Percentiles rank a stretch among this genome's conserved stretches.
Conservation (phyloP, 2,329 filamentous ascomycete genomes). For the Aspergillus eucalypticola region DNA sequence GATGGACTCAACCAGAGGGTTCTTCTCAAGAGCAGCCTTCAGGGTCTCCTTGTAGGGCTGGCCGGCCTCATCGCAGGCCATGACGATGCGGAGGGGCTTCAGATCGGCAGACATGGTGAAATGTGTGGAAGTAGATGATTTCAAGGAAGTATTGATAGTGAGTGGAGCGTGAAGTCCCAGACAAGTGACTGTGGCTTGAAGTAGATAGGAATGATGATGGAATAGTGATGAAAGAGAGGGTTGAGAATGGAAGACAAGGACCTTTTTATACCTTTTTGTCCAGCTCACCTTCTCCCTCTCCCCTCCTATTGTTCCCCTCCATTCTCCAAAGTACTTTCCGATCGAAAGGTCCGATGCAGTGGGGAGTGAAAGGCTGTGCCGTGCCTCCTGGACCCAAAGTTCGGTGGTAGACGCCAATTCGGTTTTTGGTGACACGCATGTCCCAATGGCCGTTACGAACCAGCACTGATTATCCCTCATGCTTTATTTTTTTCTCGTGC, state of each 20-base stretch:
- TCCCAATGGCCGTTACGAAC: not conserved
- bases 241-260: constrained; percentile 2
- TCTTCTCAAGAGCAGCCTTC: constrained; percentile 68
- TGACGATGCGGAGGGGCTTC: constrained; percentile 58
- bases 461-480: not conserved
- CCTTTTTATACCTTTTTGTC: constrained; percentile 7
- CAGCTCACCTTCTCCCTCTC: not conserved
- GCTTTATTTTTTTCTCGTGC: not conserved
- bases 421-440: not conserved
- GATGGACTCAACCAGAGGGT: constrained; percentile 66
- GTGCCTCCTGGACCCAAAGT: constrained; percentile 13
- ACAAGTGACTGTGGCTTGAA: too few relatives aligned
- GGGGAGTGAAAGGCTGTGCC: not conserved
- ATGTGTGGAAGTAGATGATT: not conserved
- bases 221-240: constrained; percentile 7
- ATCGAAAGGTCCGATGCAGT: not conserved
- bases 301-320: not conserved
- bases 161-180: too few relatives aligned
- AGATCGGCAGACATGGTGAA: constrained; percentile 33
- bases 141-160: not conserved
- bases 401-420: not conserved
- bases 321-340: not conserved
- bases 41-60: constrained; percentile 76
- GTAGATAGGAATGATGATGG: not conserved
- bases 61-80: constrained; percentile 71